A percentile compares a stretch with the other conserved stretches of the same genome.
Conservation (phyloP, 495 filamentous ascomycete genomes). For the Corynascus novoguineensis region DNA sequence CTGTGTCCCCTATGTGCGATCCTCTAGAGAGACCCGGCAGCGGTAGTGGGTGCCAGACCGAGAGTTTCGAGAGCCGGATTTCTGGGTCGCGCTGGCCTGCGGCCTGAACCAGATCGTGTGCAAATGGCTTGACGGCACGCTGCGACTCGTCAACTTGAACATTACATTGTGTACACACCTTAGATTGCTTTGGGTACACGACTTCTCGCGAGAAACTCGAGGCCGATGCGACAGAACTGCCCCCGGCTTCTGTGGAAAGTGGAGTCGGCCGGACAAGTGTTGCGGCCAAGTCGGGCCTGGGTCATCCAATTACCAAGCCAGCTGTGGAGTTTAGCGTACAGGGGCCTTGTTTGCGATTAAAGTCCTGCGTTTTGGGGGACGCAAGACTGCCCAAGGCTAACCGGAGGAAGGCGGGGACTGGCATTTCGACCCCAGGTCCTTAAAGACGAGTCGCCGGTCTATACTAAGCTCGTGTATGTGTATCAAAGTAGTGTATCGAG, state of each 20-base stretch:
- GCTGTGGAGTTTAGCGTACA: background rate
- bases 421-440: background rate
- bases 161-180: too few relatives aligned
- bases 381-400: slow-evolving; percentile 13
- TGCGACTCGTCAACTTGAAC: too few relatives aligned
- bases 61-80: background rate
- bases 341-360: background rate
- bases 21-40: too few relatives aligned
- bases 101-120: background rate
- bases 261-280: slow-evolving; percentile 27
- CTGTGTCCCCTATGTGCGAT: background rate
- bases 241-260: slow-evolving; percentile 1
- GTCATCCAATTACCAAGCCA: slow-evolving; percentile 24
- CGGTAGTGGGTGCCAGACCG: too few relatives aligned
- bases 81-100: slow-evolving; percentile 4
- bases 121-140: background rate
- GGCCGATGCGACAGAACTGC: slow-evolving; percentile 2
- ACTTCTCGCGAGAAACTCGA: background rate
- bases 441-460: too few relatives aligned
- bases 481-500: too few relatives aligned
- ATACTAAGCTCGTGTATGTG: too few relatives aligned
- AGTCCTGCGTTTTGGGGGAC: background rate
- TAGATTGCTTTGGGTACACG: slow-evolving; percentile 6
- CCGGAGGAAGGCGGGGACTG: background rate
- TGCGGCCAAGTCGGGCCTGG: slow-evolving; percentile 19